Evolutionary conservation across 129 eudicot species (phyloP).

Genomic region (Flaveria brownii): DNA sequence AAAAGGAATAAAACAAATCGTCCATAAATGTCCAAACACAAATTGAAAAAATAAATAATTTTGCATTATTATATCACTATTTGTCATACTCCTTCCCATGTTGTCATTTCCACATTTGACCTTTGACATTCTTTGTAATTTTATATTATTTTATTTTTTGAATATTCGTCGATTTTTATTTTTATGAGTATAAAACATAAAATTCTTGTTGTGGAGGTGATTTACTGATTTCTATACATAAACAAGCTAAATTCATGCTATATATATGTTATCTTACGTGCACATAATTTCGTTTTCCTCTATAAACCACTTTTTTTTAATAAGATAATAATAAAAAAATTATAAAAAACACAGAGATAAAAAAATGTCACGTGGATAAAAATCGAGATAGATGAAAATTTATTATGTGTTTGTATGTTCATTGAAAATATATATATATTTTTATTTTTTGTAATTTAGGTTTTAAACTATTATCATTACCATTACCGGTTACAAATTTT

Average conservation of each 20-base stretch:
- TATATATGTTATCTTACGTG: not conserved
- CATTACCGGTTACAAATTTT: too few relatives aligned
- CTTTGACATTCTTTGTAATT: not conserved
- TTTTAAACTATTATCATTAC: too few relatives aligned
- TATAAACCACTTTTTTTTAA: not conserved
- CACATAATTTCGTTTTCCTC: not conserved
- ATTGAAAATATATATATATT: too few relatives aligned
- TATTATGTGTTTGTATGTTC: not conserved
- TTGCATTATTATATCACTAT: not conserved
- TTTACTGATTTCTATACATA: not conserved
- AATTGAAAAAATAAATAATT: not conserved
- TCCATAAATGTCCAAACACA: slow-evolving; percentile 1
- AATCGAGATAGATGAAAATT: not conserved
- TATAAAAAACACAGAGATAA: too few relatives aligned
- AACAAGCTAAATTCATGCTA: not conserved
- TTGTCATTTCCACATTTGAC: not conserved
- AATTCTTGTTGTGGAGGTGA: not conserved
- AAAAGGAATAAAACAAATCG: not conserved
- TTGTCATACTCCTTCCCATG: not conserved
- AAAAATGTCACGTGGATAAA: not conserved
- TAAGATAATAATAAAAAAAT: too few relatives aligned
- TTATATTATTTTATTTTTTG: not conserved
- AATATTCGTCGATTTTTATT: not conserved
- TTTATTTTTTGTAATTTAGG: too few relatives aligned
- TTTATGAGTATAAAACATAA: not conserved